These are phyloP conservation scores for Vitis hybrid DNA, from an alignment of 177 flowering plant species.

Conservation along the genomic window DNA sequence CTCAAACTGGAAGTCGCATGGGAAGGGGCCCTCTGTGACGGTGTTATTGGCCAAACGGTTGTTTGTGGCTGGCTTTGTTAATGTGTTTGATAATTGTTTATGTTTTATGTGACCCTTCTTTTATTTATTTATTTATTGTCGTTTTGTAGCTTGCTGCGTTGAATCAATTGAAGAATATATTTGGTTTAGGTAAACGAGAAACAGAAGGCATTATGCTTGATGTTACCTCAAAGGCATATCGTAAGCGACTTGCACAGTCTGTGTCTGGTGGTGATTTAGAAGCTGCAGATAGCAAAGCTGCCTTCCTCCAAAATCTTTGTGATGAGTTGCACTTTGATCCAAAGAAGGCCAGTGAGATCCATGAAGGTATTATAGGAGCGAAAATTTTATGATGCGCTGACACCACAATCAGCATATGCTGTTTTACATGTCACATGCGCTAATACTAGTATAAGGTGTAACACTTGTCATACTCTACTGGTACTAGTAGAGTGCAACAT, in stretches of 20 bases:
- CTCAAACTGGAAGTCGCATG: too few species aligned
- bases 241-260: slow-evolving; percentile 70
- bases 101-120: not conserved
- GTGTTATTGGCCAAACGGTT: too few species aligned
- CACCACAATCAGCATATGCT: not conserved
- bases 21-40: too few species aligned
- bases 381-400: not conserved
- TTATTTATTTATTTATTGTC: slow-evolving; percentile 2
- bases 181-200: slow-evolving; percentile 90
- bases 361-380: slow-evolving; percentile 67
- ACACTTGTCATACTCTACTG: not conserved
- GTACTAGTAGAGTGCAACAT: not conserved
- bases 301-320: slow-evolving; percentile 90
- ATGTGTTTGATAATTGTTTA: not conserved
- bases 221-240: slow-evolving; percentile 79
- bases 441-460: not conserved
- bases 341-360: slow-evolving; percentile 79
- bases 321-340: slow-evolving; percentile 87
- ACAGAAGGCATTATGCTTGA: slow-evolving; percentile 71
- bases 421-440: too few species aligned
- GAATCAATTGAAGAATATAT: slow-evolving; percentile 80
- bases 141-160: slow-evolving; percentile 61
- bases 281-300: slow-evolving; percentile 88
- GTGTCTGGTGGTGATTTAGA: slow-evolving; percentile 77
- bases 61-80: too few species aligned